Percentiles rank a stretch among this genome's conserved stretches.
phyloP scores from a whole-genome alignment of 148 eudicot species.

The Rhododendron ferrugineum region DNA sequence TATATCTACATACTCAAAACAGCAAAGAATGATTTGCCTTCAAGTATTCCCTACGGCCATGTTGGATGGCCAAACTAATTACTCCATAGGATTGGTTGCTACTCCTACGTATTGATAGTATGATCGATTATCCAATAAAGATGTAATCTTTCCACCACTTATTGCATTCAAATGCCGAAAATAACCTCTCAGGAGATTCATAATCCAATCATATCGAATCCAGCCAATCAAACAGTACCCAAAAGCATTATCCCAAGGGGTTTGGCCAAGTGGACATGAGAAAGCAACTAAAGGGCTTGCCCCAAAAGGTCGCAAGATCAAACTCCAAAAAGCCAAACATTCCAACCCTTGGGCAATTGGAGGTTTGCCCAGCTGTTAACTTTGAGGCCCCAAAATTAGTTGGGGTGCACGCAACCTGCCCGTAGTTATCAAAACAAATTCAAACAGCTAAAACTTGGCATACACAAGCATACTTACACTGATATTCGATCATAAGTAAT shows the following conservation, averaged over 20 bases:
- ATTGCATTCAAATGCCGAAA: background rate
- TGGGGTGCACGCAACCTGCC: background rate
- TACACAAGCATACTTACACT: background rate
- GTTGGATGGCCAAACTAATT: background rate
- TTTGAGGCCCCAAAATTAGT: too few species aligned
- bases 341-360: background rate
- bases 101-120: background rate
- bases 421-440: background rate
- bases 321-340: background rate
- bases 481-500: background rate
- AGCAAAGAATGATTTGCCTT: background rate
- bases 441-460: background rate
- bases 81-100: background rate
- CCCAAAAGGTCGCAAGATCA: background rate
- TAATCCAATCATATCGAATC: background rate
- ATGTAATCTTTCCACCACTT: background rate
- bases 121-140: background rate
- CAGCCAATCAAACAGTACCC: background rate
- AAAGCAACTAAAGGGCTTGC: too few species aligned
- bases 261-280: too few species aligned
- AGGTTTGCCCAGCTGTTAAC: too few species aligned
- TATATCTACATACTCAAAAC: background rate
- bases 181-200: background rate
- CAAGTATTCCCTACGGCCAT: background rate
- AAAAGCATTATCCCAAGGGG: background rate